These are phyloP conservation scores for Puccinia horiana DNA, from an alignment of 1,284 basidiomycete species.

Conservation along the genomic window DNA sequence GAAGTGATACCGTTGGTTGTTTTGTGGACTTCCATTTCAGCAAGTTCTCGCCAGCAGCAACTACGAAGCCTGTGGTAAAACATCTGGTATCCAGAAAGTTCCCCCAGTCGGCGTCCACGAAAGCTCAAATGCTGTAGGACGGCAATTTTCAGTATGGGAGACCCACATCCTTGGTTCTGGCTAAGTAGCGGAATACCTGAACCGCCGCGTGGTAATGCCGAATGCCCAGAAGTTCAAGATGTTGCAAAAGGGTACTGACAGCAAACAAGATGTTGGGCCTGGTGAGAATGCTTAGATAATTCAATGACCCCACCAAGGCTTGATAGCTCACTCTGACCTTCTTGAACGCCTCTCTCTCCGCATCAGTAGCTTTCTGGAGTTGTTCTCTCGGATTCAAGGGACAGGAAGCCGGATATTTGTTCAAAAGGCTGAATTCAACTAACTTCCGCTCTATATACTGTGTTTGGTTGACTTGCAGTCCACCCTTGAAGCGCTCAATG, in stretches of 20 bases:
- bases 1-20: not conserved
- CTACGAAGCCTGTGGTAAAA: not conserved
- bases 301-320: no score
- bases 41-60: not conserved
- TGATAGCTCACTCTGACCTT: no score
- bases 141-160: not conserved
- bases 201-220: not conserved
- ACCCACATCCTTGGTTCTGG: not conserved
- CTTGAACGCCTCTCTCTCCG: no score
- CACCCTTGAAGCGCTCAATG: no score
- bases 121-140: not conserved
- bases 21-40: not conserved
- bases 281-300: not conserved
- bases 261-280: not conserved
- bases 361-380: no score
- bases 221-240: not conserved
- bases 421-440: no score
- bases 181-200: not conserved
- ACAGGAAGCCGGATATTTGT: no score
- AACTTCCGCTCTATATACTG: no score
- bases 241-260: not conserved
- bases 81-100: not conserved
- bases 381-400: no score
- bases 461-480: no score
- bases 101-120: not conserved